Evolutionary conservation across 371 early-diverging fungal species (phyloP).

Genomic region (Mycotypha africana): DNA sequence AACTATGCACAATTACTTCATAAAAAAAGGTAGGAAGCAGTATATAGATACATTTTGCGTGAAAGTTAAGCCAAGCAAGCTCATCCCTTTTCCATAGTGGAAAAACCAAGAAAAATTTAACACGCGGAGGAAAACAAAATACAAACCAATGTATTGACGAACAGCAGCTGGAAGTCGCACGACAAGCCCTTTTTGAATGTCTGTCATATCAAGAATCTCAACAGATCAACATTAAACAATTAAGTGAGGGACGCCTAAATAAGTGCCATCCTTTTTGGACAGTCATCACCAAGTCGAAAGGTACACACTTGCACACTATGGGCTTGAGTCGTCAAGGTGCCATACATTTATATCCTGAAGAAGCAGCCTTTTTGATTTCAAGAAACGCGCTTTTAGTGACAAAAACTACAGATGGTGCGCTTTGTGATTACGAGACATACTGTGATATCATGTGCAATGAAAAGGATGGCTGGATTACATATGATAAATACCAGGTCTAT

Average conservation of each 20-base stretch:
- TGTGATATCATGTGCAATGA: conserved; percentile 18
- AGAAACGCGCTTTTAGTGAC: conserved; percentile 34
- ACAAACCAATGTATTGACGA: background rate
- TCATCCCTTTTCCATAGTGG: background rate
- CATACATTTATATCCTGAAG: conserved; percentile 41
- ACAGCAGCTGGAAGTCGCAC: conserved; percentile 5
- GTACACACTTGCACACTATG: conserved; percentile 39
- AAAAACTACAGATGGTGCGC: background rate
- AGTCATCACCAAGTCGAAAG: conserved; percentile 19
- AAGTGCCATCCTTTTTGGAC: background rate
- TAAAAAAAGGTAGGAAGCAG: conserved; percentile 1
- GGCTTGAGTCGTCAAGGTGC: conserved; percentile 34
- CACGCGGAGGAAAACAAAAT: conserved; percentile 8
- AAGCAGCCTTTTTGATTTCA: conserved; percentile 48
- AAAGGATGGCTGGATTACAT: conserved; percentile 26
- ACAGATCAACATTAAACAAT: background rate
- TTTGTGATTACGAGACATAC: conserved; percentile 10
- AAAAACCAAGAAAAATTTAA: background rate
- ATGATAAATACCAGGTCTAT: conserved; percentile 42
- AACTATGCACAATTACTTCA: conserved; percentile 20
- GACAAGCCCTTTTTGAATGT: conserved; percentile 18
- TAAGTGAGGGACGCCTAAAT: background rate
- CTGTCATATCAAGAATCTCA: background rate
- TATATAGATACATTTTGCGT: background rate
- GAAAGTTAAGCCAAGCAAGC: too few relatives aligned